Evolutionary conservation across 2,329 filamentous ascomycete genomes (phyloP), one percentile per base, ranked within the genome.

Genomic region (Pyrenochaeta sp.): DNA sequence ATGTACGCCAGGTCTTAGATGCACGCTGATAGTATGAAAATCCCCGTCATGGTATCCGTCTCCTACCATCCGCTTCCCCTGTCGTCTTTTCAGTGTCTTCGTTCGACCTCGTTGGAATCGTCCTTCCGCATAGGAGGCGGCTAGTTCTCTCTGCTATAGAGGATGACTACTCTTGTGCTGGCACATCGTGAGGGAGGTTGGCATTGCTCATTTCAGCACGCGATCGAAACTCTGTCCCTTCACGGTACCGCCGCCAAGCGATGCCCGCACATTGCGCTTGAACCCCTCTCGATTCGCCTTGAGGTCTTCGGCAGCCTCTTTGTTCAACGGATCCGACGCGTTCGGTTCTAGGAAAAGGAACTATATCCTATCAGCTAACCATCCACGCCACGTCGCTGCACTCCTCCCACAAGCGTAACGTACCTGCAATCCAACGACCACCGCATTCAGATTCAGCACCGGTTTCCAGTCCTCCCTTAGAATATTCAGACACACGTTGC

Each of bases 401-500:
- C 10, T 9, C 51, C 15, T 15, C 24, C 28, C 3, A 12, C 12
- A 10, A 6, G 24, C 12, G 44, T 19, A 40, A 73, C 82, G 43
- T 81, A 92, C 90, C 86, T 93, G 92, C 75, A 99, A 81, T 42
- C 95, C 95, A 52, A 98, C 93, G 67, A 99, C 95, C 40, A 98
- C 93, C 15, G 95, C 93, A 75, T 98, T 97, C 76, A 99, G 79
- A 78, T 98, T 98, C 75, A 99, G 82, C 44, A 99, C 95, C 0
- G 95, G 95, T 84, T 98, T 99, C 95, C 95, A 99, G 82, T 99
- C 95, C 81, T 99, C 95, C 61, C 95, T 85, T 73, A 99, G 80
- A 72, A 99, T 99, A 78, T 99, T 99, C 73, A 99, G 81, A 82
- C 95, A 99, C 62, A 99, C 93, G 76, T 99, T 99, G 69, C 95